These are phyloP conservation scores for Hypoxylon sp. DNA, from an alignment of 2,329 filamentous ascomycete genomes.

Conservation along the genomic window DNA sequence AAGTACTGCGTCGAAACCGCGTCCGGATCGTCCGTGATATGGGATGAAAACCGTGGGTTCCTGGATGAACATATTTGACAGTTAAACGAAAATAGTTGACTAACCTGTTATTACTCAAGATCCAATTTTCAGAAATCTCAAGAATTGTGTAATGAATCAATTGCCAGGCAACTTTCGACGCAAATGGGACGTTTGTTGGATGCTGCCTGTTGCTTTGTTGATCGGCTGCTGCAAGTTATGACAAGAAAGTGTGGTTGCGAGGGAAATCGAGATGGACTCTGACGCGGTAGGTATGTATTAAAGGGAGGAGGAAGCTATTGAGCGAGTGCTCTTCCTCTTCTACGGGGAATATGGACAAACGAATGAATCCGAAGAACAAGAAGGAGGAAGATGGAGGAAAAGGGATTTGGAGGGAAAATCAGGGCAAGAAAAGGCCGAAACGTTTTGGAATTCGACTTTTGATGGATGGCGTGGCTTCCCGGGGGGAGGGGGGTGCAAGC, in stretches of 20 bases:
- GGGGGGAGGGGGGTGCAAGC: slow-evolving; percentile 41
- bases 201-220: slow-evolving; percentile 22
- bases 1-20: background rate
- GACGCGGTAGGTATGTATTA: slow-evolving; percentile 47
- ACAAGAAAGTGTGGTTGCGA: slow-evolving; percentile 36
- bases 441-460: slow-evolving; percentile 54
- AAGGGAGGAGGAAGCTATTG: slow-evolving; percentile 53
- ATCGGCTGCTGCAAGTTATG: slow-evolving; percentile 17
- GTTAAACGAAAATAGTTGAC: slow-evolving; percentile 16
- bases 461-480: slow-evolving; percentile 49
- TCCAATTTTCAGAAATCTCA: slow-evolving; percentile 37
- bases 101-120: slow-evolving; percentile 40
- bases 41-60: background rate
- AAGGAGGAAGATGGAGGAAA: slow-evolving; percentile 44
- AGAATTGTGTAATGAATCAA: slow-evolving; percentile 18
- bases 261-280: slow-evolving; percentile 30
- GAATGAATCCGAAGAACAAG: slow-evolving; percentile 55
- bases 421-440: slow-evolving; percentile 54
- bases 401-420: slow-evolving; percentile 45
- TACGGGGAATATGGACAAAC: slow-evolving; percentile 54
- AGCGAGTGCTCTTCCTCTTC: slow-evolving; percentile 54
- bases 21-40: background rate
- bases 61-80: background rate
- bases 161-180: slow-evolving; percentile 18
- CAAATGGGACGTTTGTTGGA: slow-evolving; percentile 7